phyloP scores from a whole-genome alignment of 1,139 yeast species.

The Arxiozyma heterogenica region DNA sequence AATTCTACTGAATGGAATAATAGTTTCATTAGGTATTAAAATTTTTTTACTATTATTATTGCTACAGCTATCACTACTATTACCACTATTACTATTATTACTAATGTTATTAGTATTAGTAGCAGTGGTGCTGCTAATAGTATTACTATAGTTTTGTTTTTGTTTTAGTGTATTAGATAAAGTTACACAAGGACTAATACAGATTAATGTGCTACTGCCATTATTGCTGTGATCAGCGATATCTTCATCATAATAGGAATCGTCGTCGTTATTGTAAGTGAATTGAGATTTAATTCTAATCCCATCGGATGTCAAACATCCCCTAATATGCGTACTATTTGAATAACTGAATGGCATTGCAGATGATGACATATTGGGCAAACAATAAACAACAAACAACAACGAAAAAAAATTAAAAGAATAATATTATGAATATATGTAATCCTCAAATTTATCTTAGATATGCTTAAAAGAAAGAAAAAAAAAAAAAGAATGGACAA shows the following conservation, averaged over 20 bases:
- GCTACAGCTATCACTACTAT: too few species aligned
- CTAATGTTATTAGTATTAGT: too few species aligned
- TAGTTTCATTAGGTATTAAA: constrained; percentile 14
- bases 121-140: too few species aligned
- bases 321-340: neutral
- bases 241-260: neutral
- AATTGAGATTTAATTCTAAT: constrained; percentile 1
- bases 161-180: neutral
- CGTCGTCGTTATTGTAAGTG: neutral
- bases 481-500: too few species aligned
- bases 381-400: too few species aligned
- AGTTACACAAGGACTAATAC: neutral
- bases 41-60: neutral
- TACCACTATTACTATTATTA: too few species aligned
- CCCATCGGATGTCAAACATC: neutral
- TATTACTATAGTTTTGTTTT: neutral
- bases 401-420: too few species aligned
- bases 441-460: too few species aligned
- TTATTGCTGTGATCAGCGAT: neutral
- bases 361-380: neutral
- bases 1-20: constrained; percentile 29
- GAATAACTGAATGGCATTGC: neutral
- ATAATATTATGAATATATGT: too few species aligned
- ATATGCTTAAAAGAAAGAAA: too few species aligned
- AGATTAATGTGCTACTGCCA: neutral